Percentiles rank a stretch among this genome's conserved stretches.
These are phyloP conservation scores for Stephania japonica DNA, from an alignment of 164 flowering plant species.

Conservation along the genomic window DNA sequence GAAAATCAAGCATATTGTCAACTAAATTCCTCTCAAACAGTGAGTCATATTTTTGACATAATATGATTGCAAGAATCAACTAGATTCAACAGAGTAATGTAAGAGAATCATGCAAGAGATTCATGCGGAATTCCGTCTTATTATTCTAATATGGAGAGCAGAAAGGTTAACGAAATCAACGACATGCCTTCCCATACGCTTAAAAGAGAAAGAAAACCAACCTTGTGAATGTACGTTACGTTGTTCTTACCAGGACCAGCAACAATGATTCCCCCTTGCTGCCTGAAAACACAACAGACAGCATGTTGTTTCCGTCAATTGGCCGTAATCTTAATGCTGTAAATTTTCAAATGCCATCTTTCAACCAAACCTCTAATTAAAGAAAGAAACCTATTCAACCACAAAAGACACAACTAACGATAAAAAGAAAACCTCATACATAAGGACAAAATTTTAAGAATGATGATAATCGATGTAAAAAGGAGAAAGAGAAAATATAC, in stretches of 20 bases:
- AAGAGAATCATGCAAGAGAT: background rate
- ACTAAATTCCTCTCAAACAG: background rate
- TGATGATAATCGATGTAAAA: background rate
- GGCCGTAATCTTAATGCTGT: background rate
- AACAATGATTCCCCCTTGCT: conserved; percentile 89
- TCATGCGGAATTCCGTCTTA: too few species aligned
- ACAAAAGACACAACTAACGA: background rate
- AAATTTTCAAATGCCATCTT: background rate
- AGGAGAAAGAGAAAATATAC: background rate
- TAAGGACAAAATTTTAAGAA: background rate
- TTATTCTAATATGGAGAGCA: too few species aligned
- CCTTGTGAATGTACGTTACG: conserved; percentile 82
- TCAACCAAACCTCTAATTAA: background rate
- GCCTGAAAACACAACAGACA: conserved; percentile 39
- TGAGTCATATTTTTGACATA: too few species aligned
- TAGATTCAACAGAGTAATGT: background rate
- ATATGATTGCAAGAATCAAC: background rate
- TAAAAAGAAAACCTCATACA: background rate
- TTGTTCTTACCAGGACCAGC: conserved; percentile 92
- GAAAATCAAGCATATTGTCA: background rate
- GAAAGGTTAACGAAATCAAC: background rate
- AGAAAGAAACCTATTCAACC: background rate
- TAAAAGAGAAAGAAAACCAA: conserved; percentile 11
- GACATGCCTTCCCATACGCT: background rate
- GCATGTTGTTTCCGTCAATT: background rate